Conservation (phyloP, 1,284 basidiomycete genomes). For the Trichosporon sp. region DNA sequence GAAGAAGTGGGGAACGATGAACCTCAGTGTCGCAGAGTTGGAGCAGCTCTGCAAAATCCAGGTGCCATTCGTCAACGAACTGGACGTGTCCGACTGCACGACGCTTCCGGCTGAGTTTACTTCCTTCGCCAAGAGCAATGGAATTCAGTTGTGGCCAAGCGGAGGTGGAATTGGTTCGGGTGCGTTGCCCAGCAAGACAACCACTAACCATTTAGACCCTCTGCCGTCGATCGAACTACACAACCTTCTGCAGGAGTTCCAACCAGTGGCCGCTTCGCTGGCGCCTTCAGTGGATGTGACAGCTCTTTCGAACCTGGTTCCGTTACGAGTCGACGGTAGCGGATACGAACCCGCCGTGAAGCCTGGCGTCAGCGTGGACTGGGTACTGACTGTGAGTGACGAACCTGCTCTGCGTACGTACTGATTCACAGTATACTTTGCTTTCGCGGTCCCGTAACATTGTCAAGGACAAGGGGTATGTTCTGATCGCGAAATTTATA, state of each 20-base stretch:
- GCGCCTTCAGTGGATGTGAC: slow-evolving; percentile 22
- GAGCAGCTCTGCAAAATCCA: slow-evolving; percentile 28
- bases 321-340: slow-evolving; percentile 38
- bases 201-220: slow-evolving; percentile 44
- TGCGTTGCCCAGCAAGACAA: slow-evolving; percentile 30
- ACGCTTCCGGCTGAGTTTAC: slow-evolving; percentile 49
- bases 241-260: slow-evolving; percentile 54
- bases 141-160: slow-evolving; percentile 54
- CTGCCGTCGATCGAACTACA: slow-evolving; percentile 53
- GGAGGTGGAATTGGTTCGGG: slow-evolving; percentile 53
- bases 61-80: slow-evolving; percentile 44
- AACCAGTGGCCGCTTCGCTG: slow-evolving; percentile 27
- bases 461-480: slow-evolving; percentile 54
- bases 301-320: slow-evolving; percentile 30
- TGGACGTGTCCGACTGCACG: slow-evolving; percentile 56
- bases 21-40: slow-evolving; percentile 40
- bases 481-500: background rate
- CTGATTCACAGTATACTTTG: slow-evolving; percentile 46
- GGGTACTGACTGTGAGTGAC: slow-evolving; percentile 54
- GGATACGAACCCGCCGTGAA: slow-evolving; percentile 33
- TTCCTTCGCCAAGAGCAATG: slow-evolving; percentile 43
- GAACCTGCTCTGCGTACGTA: background rate
- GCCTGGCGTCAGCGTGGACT: slow-evolving; percentile 44
- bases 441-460: slow-evolving; percentile 53
- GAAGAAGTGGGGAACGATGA: slow-evolving; percentile 47